Conservation (phyloP, 1,139 yeast genomes). For the Candida labiduridarum region DNA sequence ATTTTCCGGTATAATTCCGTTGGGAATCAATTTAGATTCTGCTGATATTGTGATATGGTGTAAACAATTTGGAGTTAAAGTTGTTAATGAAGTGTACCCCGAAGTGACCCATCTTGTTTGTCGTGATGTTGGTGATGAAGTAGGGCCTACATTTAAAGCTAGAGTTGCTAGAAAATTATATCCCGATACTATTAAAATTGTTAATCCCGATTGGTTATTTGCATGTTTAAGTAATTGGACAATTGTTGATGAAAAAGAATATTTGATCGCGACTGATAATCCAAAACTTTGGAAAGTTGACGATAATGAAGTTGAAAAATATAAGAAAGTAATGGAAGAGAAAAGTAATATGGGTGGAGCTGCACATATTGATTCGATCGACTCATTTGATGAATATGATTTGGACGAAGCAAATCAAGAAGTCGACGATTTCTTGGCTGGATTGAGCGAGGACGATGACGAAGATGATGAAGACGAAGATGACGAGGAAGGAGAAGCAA, state of each 20-base stretch:
- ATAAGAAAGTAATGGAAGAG: conserved; percentile 34
- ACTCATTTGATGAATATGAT: conserved; percentile 43
- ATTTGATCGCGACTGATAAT: conserved; percentile 50
- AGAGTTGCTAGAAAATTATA: conserved; percentile 66
- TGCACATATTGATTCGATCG: conserved; percentile 31
- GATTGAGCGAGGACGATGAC: conserved; percentile 51
- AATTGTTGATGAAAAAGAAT: conserved; percentile 65
- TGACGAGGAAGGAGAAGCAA: conserved; percentile 14
- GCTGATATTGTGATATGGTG: conserved; percentile 94
- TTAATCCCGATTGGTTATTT: conserved; percentile 93
- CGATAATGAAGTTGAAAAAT: conserved; percentile 46
- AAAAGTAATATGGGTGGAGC: conserved; percentile 19
- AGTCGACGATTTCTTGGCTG: conserved; percentile 62
- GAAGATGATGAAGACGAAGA: conserved; percentile 29
- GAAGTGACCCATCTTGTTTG: conserved; percentile 91
- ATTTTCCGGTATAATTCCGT: conserved; percentile 84
- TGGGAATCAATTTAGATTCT: conserved; percentile 67
- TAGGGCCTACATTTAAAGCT: conserved; percentile 68
- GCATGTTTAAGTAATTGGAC: conserved; percentile 82
- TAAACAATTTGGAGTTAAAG: conserved; percentile 85
- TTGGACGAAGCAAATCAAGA: conserved; percentile 61
- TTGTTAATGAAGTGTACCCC: conserved; percentile 71
- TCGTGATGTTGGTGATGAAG: conserved; percentile 60
- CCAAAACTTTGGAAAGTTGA: conserved; percentile 43
- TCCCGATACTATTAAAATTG: conserved; percentile 67